Evolutionary conservation across 192 early-diverging fungal genomes (phyloP).

Genomic region (Spinellus fusiger): DNA sequence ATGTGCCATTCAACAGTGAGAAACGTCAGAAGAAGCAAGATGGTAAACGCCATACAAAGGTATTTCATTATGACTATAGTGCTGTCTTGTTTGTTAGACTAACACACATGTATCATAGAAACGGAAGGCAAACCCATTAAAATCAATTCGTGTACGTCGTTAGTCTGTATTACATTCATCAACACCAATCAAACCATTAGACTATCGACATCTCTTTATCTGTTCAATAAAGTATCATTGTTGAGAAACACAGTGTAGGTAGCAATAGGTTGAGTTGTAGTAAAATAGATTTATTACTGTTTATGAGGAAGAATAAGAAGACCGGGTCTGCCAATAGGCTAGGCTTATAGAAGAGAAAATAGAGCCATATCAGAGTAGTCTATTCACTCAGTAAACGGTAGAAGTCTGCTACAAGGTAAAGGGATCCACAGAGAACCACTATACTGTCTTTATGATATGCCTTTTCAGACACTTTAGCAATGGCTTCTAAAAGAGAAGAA

Average conservation of each 20-base stretch:
- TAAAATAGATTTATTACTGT: too few species aligned
- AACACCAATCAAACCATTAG: too few species aligned
- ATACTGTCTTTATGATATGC: constrained; percentile 30
- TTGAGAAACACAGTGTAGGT: too few species aligned
- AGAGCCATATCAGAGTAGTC: neutral
- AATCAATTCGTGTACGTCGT: constrained; percentile 9
- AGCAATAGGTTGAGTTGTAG: too few species aligned
- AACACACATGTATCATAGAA: constrained; percentile 6
- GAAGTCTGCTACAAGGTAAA: constrained; percentile 83
- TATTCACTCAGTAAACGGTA: constrained; percentile 35
- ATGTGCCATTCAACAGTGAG: constrained; percentile 11
- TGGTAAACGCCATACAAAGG: neutral
- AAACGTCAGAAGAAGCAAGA: constrained; percentile 7
- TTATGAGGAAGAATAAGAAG: too few species aligned
- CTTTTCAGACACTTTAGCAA: constrained; percentile 26
- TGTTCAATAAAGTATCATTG: too few species aligned
- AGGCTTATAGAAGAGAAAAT: too few species aligned
- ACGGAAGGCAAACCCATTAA: constrained; percentile 25
- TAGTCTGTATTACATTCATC: neutral
- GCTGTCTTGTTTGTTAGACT: neutral
- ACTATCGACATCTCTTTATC: too few species aligned
- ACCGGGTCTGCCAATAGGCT: too few species aligned
- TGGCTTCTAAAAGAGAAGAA: constrained; percentile 33
- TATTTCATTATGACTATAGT: neutral
- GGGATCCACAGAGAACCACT: constrained; percentile 77